Evolutionary conservation across 116 monocot species (phyloP).

Genomic region (Phalaenopsis hybrid): DNA sequence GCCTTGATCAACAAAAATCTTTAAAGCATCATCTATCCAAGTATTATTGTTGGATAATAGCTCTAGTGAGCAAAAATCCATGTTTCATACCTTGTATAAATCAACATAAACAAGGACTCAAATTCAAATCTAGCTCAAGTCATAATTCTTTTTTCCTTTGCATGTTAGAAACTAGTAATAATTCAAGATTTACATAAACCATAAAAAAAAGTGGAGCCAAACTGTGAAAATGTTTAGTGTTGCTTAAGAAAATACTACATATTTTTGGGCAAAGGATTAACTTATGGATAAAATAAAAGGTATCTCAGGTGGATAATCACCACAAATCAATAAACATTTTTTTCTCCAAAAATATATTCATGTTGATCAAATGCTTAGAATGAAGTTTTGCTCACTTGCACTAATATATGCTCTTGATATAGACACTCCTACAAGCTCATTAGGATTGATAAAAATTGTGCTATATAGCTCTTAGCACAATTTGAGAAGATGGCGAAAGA

Average conservation of each 20-base stretch:
- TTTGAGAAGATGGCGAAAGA: background rate
- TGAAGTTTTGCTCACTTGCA: background rate
- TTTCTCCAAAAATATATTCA: background rate
- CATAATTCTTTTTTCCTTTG: background rate
- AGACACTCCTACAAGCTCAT: background rate
- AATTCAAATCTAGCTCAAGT: background rate
- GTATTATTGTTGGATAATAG: background rate
- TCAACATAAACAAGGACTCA: background rate
- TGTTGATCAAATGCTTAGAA: background rate
- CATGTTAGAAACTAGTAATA: background rate
- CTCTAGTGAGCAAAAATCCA: background rate
- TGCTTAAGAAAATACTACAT: background rate
- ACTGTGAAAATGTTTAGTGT: background rate
- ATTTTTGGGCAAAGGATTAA: background rate
- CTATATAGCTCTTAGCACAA: background rate
- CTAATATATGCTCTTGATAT: background rate
- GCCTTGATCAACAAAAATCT: background rate
- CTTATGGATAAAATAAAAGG: background rate
- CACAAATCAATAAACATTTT: background rate
- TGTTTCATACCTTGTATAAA: background rate
- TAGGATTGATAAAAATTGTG: background rate
- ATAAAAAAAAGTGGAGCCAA: background rate
- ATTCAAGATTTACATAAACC: background rate
- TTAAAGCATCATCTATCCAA: background rate
- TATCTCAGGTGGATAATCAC: background rate